Base-by-base conservation (phyloP, 73 alveolate species). In the Symbiodinium natans region DNA sequence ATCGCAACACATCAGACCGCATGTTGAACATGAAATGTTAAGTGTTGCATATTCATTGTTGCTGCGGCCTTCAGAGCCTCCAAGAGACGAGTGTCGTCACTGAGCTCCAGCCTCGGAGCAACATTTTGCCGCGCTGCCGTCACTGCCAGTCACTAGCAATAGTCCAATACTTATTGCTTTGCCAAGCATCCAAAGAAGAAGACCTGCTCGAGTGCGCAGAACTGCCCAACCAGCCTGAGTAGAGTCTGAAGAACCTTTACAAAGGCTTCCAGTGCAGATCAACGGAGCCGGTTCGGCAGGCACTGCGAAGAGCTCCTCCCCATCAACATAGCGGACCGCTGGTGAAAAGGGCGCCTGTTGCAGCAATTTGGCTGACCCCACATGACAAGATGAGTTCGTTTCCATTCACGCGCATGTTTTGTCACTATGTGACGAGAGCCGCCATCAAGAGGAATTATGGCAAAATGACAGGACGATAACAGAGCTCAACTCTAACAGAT, bases 191-290 rank as follows among this genome's bases (percentile, higher is more conserved):
- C 92, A 83, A 23, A 83, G 73, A 17, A 83, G 92, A 29, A 83
- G 42, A 38, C 92, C 92, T 0, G 75, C 92, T 29, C 46, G 42
- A 2, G 92, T 83, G 15, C 92, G 92, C 29, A 83, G 92, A 5
- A 54, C 73, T 1, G 92, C 92, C 92, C 92, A 83, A 83, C 92
- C 92, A 25, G 92, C 92, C 92, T 83, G 43, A 52, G 21, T n/a
- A n/a, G n/a, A n/a, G n/a, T n/a, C n/a, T n/a, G n/a, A n/a, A n/a
- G n/a, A n/a, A n/a, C n/a, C n/a, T n/a, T n/a, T n/a, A n/a, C n/a
- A n/a, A n/a, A n/a, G n/a, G n/a, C n/a, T n/a, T n/a, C n/a, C n/a
- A n/a, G n/a, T n/a, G n/a, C n/a, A n/a, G n/a, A n/a, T n/a, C n/a
- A n/a, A n/a, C n/a, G n/a, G n/a, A n/a, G n/a, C n/a, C n/a, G n/a